phyloP scores from a whole-genome alignment of 2,329 filamentous ascomycete species.

The Stagonosporopsis chrysanthemi region DNA sequence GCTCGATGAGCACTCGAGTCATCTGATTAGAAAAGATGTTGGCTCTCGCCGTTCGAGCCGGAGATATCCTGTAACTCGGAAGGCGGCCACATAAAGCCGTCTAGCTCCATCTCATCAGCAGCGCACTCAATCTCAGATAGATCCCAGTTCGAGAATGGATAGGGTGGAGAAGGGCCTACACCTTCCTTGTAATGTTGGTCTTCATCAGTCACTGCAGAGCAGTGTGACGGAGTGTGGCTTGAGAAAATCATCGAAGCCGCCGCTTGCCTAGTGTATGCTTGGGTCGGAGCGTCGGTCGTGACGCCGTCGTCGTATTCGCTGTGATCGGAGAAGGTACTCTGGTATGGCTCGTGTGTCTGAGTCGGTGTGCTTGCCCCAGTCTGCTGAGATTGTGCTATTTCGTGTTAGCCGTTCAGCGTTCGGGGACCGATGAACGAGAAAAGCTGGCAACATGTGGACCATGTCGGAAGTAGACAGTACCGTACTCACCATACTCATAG shows the following conservation, averaged over 20 bases:
- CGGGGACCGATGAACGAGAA: background rate
- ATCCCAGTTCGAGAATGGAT: constrained; percentile 3
- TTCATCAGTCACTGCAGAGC: background rate
- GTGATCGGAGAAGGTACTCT: background rate
- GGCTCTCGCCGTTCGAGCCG: background rate
- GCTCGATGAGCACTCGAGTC: too few species aligned
- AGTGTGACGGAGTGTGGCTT: background rate
- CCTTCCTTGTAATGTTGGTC: background rate
- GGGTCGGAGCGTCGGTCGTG: too few species aligned
- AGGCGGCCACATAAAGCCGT: background rate
- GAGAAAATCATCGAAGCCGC: background rate
- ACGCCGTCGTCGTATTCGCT: background rate
- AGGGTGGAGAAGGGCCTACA: background rate
- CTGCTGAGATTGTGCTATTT: background rate
- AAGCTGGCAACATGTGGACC: background rate
- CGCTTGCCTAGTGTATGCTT: background rate
- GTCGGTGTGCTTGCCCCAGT: background rate
- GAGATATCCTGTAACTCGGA: background rate
- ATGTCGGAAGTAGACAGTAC: background rate
- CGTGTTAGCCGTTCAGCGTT: background rate
- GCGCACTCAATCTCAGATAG: background rate
- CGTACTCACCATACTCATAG: background rate
- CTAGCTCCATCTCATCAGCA: too few species aligned
- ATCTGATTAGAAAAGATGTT: background rate
- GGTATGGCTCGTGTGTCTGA: background rate